These are phyloP conservation scores for Pleurozium schreberi DNA, from an alignment of 225 moss, liverwort and hornwort genomes.

Conservation along the genomic window DNA sequence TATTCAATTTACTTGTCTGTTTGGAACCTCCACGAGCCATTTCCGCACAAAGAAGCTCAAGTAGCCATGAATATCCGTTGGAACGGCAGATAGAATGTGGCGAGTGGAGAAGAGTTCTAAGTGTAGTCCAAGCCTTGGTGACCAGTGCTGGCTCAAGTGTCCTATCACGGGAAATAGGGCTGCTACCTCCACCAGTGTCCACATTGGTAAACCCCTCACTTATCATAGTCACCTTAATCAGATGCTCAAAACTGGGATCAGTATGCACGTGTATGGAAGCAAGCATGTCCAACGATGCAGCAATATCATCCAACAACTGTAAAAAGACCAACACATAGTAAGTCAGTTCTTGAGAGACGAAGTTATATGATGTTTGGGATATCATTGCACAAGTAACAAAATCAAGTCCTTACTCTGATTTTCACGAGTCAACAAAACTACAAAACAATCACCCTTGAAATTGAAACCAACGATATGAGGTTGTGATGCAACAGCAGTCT, in stretches of 20 bases:
- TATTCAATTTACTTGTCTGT: constrained; percentile 80
- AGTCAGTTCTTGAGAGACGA: not conserved
- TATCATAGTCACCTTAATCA: constrained; percentile 77
- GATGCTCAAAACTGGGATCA: constrained; percentile 69
- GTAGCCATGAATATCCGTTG: constrained; percentile 89
- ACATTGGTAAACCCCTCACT: constrained; percentile 62
- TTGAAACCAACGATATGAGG: not conserved
- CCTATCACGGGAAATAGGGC: constrained; percentile 30
- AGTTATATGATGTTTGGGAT: not conserved
- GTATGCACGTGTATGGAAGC: constrained; percentile 55
- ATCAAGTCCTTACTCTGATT: not conserved
- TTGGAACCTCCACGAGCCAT: constrained; percentile 90
- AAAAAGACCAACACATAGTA: constrained; percentile 2
- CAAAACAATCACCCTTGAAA: not conserved
- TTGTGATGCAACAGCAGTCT: not conserved
- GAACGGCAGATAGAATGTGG: constrained; percentile 48
- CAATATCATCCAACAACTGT: constrained; percentile 81
- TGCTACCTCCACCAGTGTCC: constrained; percentile 26
- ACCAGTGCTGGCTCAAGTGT: constrained; percentile 44
- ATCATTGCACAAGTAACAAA: not conserved
- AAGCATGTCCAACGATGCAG: constrained; percentile 66
- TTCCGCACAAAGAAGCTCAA: constrained; percentile 89
- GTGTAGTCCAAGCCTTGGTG: constrained; percentile 72
- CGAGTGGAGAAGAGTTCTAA: constrained; percentile 76
- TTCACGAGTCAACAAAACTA: not conserved